Base-by-base conservation (phyloP, 2,329 filamentous ascomycete genomes). In the Xylariaceae sp. region DNA sequence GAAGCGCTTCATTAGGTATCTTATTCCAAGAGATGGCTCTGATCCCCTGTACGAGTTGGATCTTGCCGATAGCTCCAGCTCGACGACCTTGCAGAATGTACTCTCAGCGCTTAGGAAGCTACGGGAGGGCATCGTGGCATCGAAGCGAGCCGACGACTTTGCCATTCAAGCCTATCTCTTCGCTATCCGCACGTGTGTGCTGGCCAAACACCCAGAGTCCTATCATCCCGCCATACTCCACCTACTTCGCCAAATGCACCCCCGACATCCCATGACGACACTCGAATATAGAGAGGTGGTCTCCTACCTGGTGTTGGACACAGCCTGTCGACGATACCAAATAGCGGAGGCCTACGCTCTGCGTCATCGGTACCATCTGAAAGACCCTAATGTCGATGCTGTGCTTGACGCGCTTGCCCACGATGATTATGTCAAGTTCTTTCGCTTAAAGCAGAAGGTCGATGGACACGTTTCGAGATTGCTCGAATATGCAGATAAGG, bases 121-220 rank as follows among this genome's bases (percentile, higher is more conserved):
- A 21, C 81, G 92, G 40, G 92, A 98, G 67, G 89, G 83, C 16
- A 82, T 97, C 33, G 78, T 94, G 3, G 86, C 86, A 9, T 81
- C 85, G 7, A 78, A 80, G 37, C 79, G 89, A 14, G 69, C 73
- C 24, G 85, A 95, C 57, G 70, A 77, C 36, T 98, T 98, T 62
- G 82, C 90, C 1, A 79, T 85, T n/a, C 81, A 88, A 51, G 86
- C 82, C 12, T 95, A 97, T 64, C 79, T 94, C 46, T 97, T 97
- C 69, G 88, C 86, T 54, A 86, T 94, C 53, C 83, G 89, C 38
- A 73, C 89, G 17, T 81, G 85, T 16, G 82, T 98, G 46, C 75
- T 95, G 23, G 79, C 84, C 41, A 79, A 81, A 48, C 83, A 94
- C 52, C 85, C 83, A 51, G 87, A 94, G 51, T 88, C 88, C 1